Base-by-base conservation (phyloP, 495 filamentous ascomycete species). In the Hypoxylon perforatum region DNA sequence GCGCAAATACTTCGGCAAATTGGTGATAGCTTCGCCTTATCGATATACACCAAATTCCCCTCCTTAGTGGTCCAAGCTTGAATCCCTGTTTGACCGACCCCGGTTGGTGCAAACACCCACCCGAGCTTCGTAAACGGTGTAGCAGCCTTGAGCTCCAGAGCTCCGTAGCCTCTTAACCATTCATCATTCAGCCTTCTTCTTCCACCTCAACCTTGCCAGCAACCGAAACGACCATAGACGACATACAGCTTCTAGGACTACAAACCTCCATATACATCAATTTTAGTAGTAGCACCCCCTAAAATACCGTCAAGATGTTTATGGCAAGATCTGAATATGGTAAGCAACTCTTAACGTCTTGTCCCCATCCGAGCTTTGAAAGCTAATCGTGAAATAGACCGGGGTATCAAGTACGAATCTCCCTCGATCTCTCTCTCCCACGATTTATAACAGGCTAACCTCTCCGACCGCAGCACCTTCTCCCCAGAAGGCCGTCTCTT, bases 271-370 rank as follows among this genome's bases (percentile, higher is more conserved):
- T 28, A 28, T 49, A 50, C 28, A 18, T 9, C 33, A 9, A 50
- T 44, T 49, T 21, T n/a, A 15, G 15, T 54, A 23, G 42, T 14
- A 0, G 17, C 10, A 25, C 28, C 49, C 52, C 70, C 59, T 59
- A 48, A 74, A 77, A 62, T 74, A n/a, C 75, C 75, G 63, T 70
- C 88, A 94, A 82, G 68, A 97, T 97, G 95, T 99, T 99, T 88
- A 97, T 99, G 85, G 95, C 95, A 83, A 91, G 96, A 78, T 97
- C 94, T 78, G 95, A 99, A 95, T 99, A 99, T 83, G 95, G 95
- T 97, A 71, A 66, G 79, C 57, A 53, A 51, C 41, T 28, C 55
- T 3, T n/a, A n/a, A 42, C 41, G 19, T 25, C 41, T 36, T 15
- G n/a, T n/a, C n/a, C 23, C 50, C 18, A 25, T 35, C 7, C 33